These are phyloP conservation scores for Solanum clarkiae DNA, from an alignment of 257 asterid species.

Conservation along the genomic window DNA sequence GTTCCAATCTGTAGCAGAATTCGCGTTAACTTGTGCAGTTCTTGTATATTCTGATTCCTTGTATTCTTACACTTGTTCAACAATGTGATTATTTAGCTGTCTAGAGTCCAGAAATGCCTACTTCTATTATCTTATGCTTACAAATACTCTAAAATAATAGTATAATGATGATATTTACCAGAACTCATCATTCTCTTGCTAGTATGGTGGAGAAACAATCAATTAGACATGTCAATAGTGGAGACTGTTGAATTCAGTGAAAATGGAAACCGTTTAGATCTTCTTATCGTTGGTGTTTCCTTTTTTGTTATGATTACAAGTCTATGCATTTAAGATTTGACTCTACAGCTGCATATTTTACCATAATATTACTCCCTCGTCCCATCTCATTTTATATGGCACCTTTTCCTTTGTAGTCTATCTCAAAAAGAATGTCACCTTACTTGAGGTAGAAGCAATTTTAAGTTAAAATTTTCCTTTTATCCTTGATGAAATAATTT, in stretches of 20 bases:
- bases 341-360: not conserved
- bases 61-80: not conserved
- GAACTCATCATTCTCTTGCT: not conserved
- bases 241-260: not conserved
- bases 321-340: not conserved
- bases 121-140: not conserved
- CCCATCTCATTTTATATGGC: too few relatives aligned
- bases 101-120: not conserved
- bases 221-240: not conserved
- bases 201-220: not conserved
- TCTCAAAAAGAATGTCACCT: too few relatives aligned
- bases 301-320: not conserved
- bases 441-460: too few relatives aligned
- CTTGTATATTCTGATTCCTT: not conserved
- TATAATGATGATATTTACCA: not conserved
- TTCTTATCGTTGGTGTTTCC: not conserved
- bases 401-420: too few relatives aligned
- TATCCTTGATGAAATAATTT: too few relatives aligned
- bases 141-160: not conserved
- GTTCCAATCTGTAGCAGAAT: not conserved
- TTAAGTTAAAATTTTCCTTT: too few relatives aligned
- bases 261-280: not conserved
- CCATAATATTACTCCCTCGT: too few relatives aligned
- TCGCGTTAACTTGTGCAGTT: not conserved
- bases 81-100: not conserved